Evolutionary conservation across 2,329 filamentous ascomycete species (phyloP).

Genomic region (Penicillium sp.): DNA sequence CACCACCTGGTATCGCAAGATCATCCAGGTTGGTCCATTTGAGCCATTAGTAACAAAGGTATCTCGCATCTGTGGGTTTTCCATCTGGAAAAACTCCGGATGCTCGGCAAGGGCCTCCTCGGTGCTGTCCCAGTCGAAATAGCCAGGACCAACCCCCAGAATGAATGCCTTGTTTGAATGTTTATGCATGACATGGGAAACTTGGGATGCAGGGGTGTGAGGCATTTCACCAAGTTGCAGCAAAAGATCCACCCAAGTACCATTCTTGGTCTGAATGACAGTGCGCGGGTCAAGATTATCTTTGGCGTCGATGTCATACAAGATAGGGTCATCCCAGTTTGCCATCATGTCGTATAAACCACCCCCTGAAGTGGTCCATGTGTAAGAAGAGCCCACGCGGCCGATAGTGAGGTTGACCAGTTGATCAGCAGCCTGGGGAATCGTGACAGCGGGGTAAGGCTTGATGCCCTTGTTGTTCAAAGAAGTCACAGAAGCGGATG

Average conservation of each 20-base stretch:
- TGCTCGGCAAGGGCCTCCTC: conserved; percentile 41
- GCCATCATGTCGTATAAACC: conserved; percentile 27
- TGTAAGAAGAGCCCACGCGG: conserved; percentile 30
- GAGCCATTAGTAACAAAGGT: conserved; percentile 39
- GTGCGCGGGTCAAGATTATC: conserved; percentile 29
- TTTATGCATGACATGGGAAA: conserved; percentile 52
- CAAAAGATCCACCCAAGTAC: conserved; percentile 43
- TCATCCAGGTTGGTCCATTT: conserved; percentile 42
- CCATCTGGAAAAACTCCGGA: conserved; percentile 50
- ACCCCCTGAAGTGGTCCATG: conserved; percentile 34
- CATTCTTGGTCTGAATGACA: conserved; percentile 37
- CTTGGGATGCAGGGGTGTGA: conserved; percentile 27
- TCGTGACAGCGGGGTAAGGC: conserved; percentile 38
- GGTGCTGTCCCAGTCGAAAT: conserved; percentile 45
- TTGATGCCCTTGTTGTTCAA: conserved; percentile 42
- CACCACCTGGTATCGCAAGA: conserved; percentile 48
- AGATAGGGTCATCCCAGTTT: conserved; percentile 35
- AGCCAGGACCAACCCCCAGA: conserved; percentile 41
- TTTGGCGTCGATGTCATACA: conserved; percentile 32
- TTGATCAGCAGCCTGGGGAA: conserved; percentile 53
- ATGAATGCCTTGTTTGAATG: conserved; percentile 50
- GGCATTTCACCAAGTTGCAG: conserved; percentile 31
- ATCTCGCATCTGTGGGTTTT: conserved; percentile 46
- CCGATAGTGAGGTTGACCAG: conserved; percentile 44
- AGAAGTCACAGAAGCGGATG: conserved; percentile 43